Evolutionary conservation across 2,329 filamentous ascomycete genomes (phyloP).

Genomic region (Xylogone sp.): DNA sequence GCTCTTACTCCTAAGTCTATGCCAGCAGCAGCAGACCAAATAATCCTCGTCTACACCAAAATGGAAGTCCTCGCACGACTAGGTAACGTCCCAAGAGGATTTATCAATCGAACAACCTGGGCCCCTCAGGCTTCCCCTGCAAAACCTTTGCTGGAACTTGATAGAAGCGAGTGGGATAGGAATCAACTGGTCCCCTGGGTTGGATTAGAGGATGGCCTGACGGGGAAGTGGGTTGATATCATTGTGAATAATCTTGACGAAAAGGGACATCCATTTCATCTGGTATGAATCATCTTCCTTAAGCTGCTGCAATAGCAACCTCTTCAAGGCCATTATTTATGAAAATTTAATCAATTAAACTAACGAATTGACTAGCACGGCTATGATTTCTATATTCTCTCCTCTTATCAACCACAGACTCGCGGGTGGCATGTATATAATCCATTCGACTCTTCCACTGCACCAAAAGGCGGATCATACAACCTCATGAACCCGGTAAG

Average conservation of each 20-base stretch:
- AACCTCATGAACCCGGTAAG: not conserved
- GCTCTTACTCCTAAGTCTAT: constrained; percentile 7
- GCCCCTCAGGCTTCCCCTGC: constrained; percentile 25
- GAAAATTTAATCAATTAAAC: constrained; percentile 15
- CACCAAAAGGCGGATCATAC: not conserved
- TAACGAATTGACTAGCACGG: constrained; percentile 18
- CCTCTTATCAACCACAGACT: not conserved
- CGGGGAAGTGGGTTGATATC: constrained; percentile 40
- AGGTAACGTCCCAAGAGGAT: constrained; percentile 38
- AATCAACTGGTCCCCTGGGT: constrained; percentile 33
- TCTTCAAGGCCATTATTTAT: not conserved
- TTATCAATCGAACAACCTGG: constrained; percentile 43
- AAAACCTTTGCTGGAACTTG: constrained; percentile 29
- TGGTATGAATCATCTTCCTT: constrained; percentile 28
- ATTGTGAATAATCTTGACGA: constrained; percentile 49
- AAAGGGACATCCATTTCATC: constrained; percentile 44
- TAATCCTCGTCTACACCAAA: constrained; percentile 39
- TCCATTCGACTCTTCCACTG: constrained; percentile 25
- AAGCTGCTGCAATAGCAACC: not conserved
- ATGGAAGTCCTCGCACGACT: constrained; percentile 37
- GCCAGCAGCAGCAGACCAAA: constrained; percentile 28
- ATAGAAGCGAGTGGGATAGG: constrained; percentile 33
- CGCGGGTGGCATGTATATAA: constrained; percentile 25
- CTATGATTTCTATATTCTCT: constrained; percentile 17
- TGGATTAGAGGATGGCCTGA: constrained; percentile 14